Conservation (phyloP, 1,139 yeast genomes). For the Protomyces inundatus region DNA sequence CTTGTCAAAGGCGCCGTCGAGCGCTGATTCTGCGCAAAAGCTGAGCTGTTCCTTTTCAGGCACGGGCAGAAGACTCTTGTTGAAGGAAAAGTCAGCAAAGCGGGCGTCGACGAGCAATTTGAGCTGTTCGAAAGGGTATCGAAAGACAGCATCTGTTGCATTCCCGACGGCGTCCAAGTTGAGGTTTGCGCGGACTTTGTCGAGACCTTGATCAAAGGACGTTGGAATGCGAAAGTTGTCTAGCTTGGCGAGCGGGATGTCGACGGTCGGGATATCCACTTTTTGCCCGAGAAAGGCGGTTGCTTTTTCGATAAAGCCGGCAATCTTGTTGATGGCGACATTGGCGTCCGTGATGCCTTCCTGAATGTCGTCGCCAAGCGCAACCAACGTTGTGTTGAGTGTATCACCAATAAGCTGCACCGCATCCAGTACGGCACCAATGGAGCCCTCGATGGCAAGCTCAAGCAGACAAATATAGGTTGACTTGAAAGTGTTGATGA, state of each 20-base stretch:
- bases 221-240: conserved; percentile 59
- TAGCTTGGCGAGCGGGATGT: conserved; percentile 50
- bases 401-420: conserved; percentile 56
- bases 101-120: conserved; percentile 35
- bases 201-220: conserved; percentile 52
- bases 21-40: conserved; percentile 34
- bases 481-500: conserved; percentile 68
- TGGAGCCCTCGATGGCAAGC: conserved; percentile 66
- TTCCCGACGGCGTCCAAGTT: conserved; percentile 51
- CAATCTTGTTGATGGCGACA: conserved; percentile 45
- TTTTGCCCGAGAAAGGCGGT: conserved; percentile 51
- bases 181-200: conserved; percentile 38
- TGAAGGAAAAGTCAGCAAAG: conserved; percentile 29
- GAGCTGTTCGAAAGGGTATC: conserved; percentile 52
- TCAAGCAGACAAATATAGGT: conserved; percentile 78
- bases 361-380: conserved; percentile 55
- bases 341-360: conserved; percentile 57
- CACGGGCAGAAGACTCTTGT: conserved; percentile 35
- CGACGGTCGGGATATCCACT: conserved; percentile 43
- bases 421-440: conserved; percentile 67
- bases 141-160: conserved; percentile 46
- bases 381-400: conserved; percentile 57
- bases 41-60: conserved; percentile 30
- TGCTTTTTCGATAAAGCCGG: conserved; percentile 43
- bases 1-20: conserved; percentile 36